A percentile compares a stretch with the other conserved stretches of the same genome.
Conservation (phyloP, 1,284 basidiomycete genomes). For the Sutorius eximius region DNA sequence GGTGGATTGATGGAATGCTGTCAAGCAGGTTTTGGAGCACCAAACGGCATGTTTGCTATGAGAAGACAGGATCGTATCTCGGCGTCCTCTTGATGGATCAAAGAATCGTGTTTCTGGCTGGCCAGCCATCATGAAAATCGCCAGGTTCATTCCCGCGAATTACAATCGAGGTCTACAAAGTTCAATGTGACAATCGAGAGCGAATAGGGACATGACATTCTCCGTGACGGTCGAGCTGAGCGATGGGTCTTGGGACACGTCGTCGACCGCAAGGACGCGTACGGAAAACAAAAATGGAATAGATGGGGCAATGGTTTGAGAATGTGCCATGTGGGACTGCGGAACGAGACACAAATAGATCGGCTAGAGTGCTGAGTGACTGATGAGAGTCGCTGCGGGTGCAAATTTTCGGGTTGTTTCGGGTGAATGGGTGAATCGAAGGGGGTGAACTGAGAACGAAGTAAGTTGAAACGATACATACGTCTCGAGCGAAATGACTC, state of each 20-base stretch:
- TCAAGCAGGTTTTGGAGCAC: not conserved
- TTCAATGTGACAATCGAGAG: conserved; percentile 8
- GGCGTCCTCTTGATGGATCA: not conserved
- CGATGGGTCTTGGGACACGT: not conserved
- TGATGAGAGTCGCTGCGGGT: not conserved
- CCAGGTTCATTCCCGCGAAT: conserved; percentile 4
- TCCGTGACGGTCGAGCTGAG: not conserved
- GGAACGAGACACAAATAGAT: not conserved
- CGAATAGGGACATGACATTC: not conserved
- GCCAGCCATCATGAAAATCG: conserved; percentile 1
- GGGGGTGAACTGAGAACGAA: no score
- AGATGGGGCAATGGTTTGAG: no score
- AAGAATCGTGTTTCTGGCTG: not conserved
- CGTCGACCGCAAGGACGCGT: not conserved
- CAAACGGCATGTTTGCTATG: not conserved
- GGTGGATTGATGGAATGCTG: not conserved
- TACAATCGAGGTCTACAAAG: conserved; percentile 1
- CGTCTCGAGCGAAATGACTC: not conserved
- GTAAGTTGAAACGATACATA: no score
- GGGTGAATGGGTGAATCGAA: not conserved
- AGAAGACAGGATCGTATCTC: not conserved
- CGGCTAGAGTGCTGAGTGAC: not conserved
- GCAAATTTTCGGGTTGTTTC: not conserved
- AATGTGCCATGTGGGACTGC: no score
- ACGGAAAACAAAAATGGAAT: not conserved